Percentiles rank a stretch among this genome's conserved stretches.
Conservation (phyloP, 2,329 filamentous ascomycete species). For the Colletotrichum chlorophyti region DNA sequence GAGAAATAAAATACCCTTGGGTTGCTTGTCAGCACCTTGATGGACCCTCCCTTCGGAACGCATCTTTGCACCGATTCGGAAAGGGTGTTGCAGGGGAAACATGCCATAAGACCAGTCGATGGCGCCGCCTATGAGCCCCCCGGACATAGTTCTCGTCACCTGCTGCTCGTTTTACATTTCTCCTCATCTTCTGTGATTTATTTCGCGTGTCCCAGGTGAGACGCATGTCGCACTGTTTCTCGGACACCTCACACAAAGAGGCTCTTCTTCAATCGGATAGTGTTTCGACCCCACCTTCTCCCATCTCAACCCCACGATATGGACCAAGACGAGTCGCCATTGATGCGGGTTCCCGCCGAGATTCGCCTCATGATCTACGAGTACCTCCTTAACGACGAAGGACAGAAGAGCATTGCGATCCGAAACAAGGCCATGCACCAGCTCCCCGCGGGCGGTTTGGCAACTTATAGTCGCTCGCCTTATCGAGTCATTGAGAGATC, state of each 20-base stretch:
- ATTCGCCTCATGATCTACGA: constrained; percentile 52
- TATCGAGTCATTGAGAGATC: constrained; percentile 50
- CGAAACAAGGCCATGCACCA: constrained; percentile 42
- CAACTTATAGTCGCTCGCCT: constrained; percentile 36
- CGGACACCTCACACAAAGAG: too few species aligned
- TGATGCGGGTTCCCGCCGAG: constrained; percentile 46
- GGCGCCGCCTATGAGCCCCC: constrained; percentile 1
- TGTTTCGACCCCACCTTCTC: not conserved
- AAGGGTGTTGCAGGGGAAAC: not conserved
- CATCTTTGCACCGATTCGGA: not conserved
- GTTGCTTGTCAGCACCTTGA: constrained; percentile 26
- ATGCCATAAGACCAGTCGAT: constrained; percentile 22
- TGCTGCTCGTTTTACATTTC: not conserved
- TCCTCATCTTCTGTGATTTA: not conserved
- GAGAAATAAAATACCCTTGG: too few species aligned
- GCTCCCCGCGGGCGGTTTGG: constrained; percentile 1
- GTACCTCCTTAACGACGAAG: constrained; percentile 50
- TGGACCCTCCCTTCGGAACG: constrained; percentile 10
- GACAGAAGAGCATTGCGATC: constrained; percentile 46
- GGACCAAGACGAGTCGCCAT: constrained; percentile 17
- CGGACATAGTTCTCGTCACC: too few species aligned
- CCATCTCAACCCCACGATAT: constrained; percentile 10
- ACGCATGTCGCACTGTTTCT: too few species aligned
- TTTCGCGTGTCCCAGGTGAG: too few species aligned
- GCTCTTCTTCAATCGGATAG: too few species aligned